These are phyloP conservation scores for Yarrowia sp. DNA, from an alignment of 805 yeast species.

Conservation along the genomic window DNA sequence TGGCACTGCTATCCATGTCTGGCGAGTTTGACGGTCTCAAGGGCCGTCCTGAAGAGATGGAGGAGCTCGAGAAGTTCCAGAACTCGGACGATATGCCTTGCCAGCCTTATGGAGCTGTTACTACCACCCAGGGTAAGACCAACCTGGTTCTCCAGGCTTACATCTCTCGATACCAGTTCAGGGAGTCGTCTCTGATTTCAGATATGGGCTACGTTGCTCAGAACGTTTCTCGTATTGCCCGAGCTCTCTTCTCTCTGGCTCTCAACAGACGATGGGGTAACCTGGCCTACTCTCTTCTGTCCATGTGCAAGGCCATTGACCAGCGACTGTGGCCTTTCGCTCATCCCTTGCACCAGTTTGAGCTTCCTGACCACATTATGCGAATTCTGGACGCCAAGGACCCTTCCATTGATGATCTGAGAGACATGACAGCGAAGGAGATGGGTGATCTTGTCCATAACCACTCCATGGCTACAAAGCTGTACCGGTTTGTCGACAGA, in stretches of 20 bases:
- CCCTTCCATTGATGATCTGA: constrained; percentile 66
- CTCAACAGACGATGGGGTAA: constrained; percentile 91
- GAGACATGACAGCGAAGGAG: constrained; percentile 77
- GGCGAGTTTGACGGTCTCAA: constrained; percentile 91
- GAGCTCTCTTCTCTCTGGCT: constrained; percentile 88
- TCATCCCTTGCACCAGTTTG: constrained; percentile 90
- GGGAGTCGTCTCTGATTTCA: constrained; percentile 81
- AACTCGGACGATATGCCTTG: constrained; percentile 69
- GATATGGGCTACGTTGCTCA: constrained; percentile 95
- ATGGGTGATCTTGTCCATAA: constrained; percentile 92
- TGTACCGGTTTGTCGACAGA: constrained; percentile 66
- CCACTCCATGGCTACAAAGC: constrained; percentile 67
- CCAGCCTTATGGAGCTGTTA: constrained; percentile 79
- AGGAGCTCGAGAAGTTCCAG: constrained; percentile 68
- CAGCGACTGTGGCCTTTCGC: constrained; percentile 85
- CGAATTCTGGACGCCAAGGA: constrained; percentile 64
- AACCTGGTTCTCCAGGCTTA: constrained; percentile 87
- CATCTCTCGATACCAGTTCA: constrained; percentile 74
- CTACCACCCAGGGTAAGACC: constrained; percentile 82
- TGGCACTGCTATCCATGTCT: constrained; percentile 88
- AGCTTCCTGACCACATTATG: constrained; percentile 67
- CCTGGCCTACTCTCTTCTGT: constrained; percentile 73
- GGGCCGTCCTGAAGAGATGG: constrained; percentile 83
- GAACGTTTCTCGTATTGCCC: constrained; percentile 88
- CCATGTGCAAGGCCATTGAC: constrained; percentile 87